Base-by-base conservation (phyloP, 202 grass and related monocot genomes). In the Saccharum hybrid region DNA sequence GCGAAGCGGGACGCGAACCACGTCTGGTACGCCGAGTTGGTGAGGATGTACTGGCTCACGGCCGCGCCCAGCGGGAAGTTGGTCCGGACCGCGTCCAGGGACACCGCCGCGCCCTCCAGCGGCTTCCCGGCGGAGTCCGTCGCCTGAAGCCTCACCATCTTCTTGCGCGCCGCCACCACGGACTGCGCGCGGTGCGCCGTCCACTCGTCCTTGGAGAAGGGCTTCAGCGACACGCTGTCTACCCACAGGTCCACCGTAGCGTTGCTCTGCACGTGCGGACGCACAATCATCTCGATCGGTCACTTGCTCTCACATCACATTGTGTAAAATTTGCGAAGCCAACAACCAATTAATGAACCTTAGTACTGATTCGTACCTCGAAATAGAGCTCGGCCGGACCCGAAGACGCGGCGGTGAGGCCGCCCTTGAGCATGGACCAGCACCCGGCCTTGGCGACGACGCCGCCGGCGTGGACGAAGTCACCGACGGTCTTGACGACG, bases 361-460 rank as follows among this genome's bases (percentile, higher is more conserved):
- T 45, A 5, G 2, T 51, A 51, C 45, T 40, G 12, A 19, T 13
- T 30, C 12, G 1, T 64, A 94, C 89, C 91, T 98, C 92, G 63
- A 98, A 98, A 84, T 84, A 92, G 82, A 98, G 52, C 82, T 93
- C 87, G 49, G 89, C 90, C 31, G 74, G 77, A 8, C 92, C 96
- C 40, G 92, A 73, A 2, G 79, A 56, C 13, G 78, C 78, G 66
- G 85, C 66, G 67, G 96, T 95, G 41, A 98, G 76, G 1, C 96
- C 96, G 60, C 96, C 92, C 81, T 98, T 98, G 84, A 98, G 89
- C 90, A 98, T 95, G 63, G 96, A 88, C 96, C 92, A 98, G 80
- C 92, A 94, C 1, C 87, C 85, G 33, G 56, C 5, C 74, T 81
- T 94, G 39, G 92, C 92, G 37, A 37, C 87, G 8, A 78, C 81